phyloP scores from a whole-genome alignment of 306 rosid species.

The Spatholobus suberectus region DNA sequence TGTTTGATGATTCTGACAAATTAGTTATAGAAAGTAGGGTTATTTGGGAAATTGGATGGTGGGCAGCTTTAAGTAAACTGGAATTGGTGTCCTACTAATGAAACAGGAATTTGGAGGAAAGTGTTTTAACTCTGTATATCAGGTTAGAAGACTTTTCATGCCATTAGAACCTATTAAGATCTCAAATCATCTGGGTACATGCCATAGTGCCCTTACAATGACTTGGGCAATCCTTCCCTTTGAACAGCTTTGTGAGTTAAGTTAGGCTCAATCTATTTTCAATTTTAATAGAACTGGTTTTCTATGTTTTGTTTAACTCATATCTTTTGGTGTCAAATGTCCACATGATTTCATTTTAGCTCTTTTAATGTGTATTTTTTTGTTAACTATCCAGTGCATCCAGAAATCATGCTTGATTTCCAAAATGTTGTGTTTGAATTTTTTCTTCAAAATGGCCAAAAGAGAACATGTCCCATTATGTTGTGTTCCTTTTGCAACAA shows the following conservation, averaged over 20 bases:
- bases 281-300: not conserved
- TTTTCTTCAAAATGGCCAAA: not conserved
- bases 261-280: not conserved
- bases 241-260: not conserved
- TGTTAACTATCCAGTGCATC: conserved; percentile 5
- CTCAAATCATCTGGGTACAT: not conserved
- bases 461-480: not conserved
- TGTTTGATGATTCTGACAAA: not conserved
- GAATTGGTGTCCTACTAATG: not conserved
- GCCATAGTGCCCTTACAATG: not conserved
- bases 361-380: not conserved
- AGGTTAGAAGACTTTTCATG: not conserved
- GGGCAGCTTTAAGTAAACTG: not conserved
- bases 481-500: not conserved
- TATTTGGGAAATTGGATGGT: not conserved
- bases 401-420: not conserved
- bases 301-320: not conserved
- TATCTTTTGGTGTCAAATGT: not conserved
- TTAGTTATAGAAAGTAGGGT: not conserved
- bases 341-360: not conserved
- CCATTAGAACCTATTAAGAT: not conserved
- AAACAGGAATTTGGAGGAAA: conserved; percentile 1
- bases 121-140: not conserved
- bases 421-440: not conserved
- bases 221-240: not conserved